Base-by-base conservation (phyloP, 1,139 yeast species). In the Nematodospora anomalae region DNA sequence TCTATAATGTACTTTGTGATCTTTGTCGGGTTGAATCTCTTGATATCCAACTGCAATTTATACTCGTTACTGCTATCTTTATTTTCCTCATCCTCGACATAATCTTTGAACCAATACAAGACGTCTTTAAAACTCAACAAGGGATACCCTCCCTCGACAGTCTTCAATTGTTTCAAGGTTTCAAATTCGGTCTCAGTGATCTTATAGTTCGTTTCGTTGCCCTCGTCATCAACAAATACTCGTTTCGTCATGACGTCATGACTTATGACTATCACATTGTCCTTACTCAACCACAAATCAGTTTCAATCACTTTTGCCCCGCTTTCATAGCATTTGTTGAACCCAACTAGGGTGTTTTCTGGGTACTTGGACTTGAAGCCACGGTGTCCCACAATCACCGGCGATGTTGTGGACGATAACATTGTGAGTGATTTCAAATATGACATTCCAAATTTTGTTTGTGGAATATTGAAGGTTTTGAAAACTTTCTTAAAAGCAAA, bases 241-340 rank as follows among this genome's bases (percentile, higher is more conserved):
- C 92, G 64, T 33, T 65, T 63, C 9, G 90, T 77, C 45, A 61
- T 68, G 7, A 70, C 64, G 52, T 84, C 92, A 58, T 92, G 98
- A 33, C 85, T 78, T 21, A 92, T 75, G 4, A 90, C 85, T 18
- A 88, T 71, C 4, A 76, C 75, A 9, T 82, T 79, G 58, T 92
- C 98, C 5, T 62, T 60, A 2, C 94, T 71, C 38, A 88, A 67
- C 68, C 90, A 96, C 32, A 90, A 67, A 57, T 92, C 96, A 6
- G 95, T 83, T 57, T 90, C 97, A 27, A 92, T 73, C 8, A 79
- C 74, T 14, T 76, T 74, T 18, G 86, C 89, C 0, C 92, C 92
- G 13, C 78, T 71, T 12, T 73, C 77, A 33, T 72, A 74, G 15
- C 96, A 94, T 37, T 80, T 80, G 13, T 76, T 65, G 58, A 87